A percentile compares a stretch with the other conserved stretches of the same genome.
Evolutionary conservation across 345 rosid species (phyloP).

Genomic region (Alliaria petiolata): DNA sequence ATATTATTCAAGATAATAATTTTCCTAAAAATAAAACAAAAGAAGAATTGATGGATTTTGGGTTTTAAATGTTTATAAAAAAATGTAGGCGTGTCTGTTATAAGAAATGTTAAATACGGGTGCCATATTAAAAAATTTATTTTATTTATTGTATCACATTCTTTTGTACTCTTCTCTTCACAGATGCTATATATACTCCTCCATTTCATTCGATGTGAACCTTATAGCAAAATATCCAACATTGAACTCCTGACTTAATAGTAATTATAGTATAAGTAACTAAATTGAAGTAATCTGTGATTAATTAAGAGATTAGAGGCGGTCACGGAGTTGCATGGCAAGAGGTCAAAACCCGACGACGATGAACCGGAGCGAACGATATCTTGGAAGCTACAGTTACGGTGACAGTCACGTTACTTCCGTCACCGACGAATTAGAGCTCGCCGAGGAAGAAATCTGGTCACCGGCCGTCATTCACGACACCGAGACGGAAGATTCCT

Average conservation of each 20-base stretch:
- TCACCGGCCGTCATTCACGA: conserved; percentile 41
- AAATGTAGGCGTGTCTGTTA: not conserved
- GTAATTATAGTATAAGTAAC: not conserved
- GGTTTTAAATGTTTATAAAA: not conserved
- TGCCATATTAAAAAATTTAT: not conserved
- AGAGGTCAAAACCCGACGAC: conserved; percentile 20
- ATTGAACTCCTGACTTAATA: not conserved
- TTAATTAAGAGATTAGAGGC: not conserved
- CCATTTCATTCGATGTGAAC: not conserved
- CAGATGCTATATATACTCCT: conserved; percentile 24
- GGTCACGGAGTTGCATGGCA: conserved; percentile 21
- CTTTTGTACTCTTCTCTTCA: not conserved
- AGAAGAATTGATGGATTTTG: not conserved
- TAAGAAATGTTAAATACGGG: not conserved
- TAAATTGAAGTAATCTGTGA: not conserved
- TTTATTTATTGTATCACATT: not conserved
- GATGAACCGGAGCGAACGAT: conserved; percentile 30
- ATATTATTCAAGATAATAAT: not conserved
- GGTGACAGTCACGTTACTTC: conserved; percentile 18
- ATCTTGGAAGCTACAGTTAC: conserved; percentile 29
- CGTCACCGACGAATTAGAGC: conserved; percentile 40
- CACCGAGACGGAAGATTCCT: not conserved
- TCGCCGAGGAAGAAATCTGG: conserved; percentile 81
- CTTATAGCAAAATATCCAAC: conserved; percentile 31
- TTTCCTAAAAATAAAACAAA: not conserved